Percentiles rank a stretch among this genome's conserved stretches.
Evolutionary conservation across 441 rosid species (phyloP).

Genomic region (Biscutella laevigata): DNA sequence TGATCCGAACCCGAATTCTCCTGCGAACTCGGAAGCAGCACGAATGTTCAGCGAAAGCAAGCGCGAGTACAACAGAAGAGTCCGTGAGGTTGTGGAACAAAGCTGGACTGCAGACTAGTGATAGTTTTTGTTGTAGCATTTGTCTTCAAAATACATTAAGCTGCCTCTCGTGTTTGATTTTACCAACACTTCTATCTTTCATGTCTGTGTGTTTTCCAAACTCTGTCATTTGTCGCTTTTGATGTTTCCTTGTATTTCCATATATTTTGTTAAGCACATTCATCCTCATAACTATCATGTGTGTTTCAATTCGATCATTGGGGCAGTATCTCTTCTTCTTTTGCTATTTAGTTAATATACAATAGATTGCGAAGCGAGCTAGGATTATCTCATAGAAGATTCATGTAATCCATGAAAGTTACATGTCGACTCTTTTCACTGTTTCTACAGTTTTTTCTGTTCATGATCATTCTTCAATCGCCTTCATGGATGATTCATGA

Average conservation of each 20-base stretch:
- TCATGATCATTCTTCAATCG: not conserved
- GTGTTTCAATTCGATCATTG: not conserved
- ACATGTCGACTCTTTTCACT: not conserved
- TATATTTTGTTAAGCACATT: not conserved
- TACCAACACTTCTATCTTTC: not conserved
- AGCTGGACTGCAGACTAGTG: slow-evolving; percentile 67
- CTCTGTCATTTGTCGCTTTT: slow-evolving; percentile 16
- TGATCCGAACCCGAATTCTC: slow-evolving; percentile 66
- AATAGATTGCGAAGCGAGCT: not conserved
- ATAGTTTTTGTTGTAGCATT: slow-evolving; percentile 7
- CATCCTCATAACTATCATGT: not conserved
- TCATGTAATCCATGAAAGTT: not conserved
- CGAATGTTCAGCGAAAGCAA: slow-evolving; percentile 65
- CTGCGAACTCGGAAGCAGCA: slow-evolving; percentile 68
- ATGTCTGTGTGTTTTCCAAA: slow-evolving; percentile 14
- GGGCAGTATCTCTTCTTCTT: not conserved
- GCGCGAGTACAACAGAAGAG: slow-evolving; percentile 67
- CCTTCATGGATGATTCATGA: slow-evolving; percentile 32
- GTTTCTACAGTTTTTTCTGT: not conserved
- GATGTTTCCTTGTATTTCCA: slow-evolving; percentile 12
- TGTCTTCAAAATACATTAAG: slow-evolving; percentile 4
- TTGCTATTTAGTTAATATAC: not conserved
- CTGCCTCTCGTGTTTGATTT: slow-evolving; percentile 10
- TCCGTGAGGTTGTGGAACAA: slow-evolving; percentile 67
- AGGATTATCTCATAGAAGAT: not conserved